Evolutionary conservation across 2,329 filamentous ascomycete species (phyloP), one percentile per base, ranked within the genome.

Genomic region (Sodiomyces alkalinus): DNA sequence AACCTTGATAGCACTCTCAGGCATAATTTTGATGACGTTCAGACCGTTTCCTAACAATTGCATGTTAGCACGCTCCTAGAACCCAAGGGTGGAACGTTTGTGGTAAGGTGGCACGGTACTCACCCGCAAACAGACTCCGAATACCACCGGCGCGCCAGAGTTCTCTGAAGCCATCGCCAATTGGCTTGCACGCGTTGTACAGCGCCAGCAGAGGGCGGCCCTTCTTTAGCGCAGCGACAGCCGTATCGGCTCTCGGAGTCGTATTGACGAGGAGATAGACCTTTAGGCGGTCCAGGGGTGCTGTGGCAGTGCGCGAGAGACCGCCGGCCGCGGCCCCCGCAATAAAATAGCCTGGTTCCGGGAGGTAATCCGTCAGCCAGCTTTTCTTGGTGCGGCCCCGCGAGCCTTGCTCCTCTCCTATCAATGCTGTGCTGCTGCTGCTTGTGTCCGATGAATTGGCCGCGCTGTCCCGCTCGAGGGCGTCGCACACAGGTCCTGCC

Each of bases 1-100:
- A 46, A 62, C 59, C 43, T 94, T 92, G 48, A 98, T 93, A 16
- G 90, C 87, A 17, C 87, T 94, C 57, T 98, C 90, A 0, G 90
- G 90, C 83, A 96, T 93, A 35, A 98, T 90, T 53, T 98, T 98
- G 45, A 94, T 54, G 3, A 98, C 85, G 42, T 98, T 98, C 41
- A 98, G 62, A 4, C 90, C 90, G 46, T 98, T 98, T 20, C 90
- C 86, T 92, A 41, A 16, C 13, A 31, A 19, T 21, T 3, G 17
- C 19, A 7, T 10, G 26, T 20, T 19, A 15, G 17, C 26, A 14
- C 4, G 17, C 14, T 12, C 6, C 5, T 4, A 9, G 18, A n/a
- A 15, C 17, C 7, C 12, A 27, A 15, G 18, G n/a, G 22, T 7
- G 22, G 5, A 12, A 19, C 27, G 18, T 12, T 11, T 11, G 16